Evolutionary conservation across 768 basidiomycete genomes (phyloP), one percentile per base, ranked within the genome.

Genomic region (Leccinum fibrillosum): DNA sequence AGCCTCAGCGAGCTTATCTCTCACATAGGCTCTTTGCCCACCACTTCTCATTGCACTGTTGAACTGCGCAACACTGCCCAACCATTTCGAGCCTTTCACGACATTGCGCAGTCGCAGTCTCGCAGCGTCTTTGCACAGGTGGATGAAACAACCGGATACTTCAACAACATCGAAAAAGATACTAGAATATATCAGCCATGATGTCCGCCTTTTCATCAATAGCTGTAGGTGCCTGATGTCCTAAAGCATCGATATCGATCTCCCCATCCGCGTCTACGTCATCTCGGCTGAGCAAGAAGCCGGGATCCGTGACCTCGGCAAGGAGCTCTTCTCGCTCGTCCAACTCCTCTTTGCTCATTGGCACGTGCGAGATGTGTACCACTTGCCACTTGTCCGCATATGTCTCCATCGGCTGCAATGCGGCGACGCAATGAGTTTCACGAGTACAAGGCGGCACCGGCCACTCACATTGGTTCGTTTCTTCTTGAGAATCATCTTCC

Each of bases 401-500:
- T 56, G 85, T 76, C 58, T 92, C 89, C 68, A 85, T 83, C 30
- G 76, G 78, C 88, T 91, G 67, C 11, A 26, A 21, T 19, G 25
- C 17, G 10, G n/a, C 10, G 37, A 44, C 17, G 21, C 15, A 13
- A 49, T 58, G 13, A 58, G 52, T 50, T 19, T 56, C 32, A 42
- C 21, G 17, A 25, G 47, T 58, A 49, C 12, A n/a, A 35, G n/a
- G 55, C 23, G 49, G 11, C 8, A 5, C 4, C 13, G 11, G n/a
- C 47, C 17, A 77, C 83, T 71, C 61, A 92, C 91, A 69, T 90
- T 89, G 17, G 82, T 82, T 8, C 92, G 84, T 71, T 86, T 91
- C 77, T 92, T 92, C 74, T 92, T 92, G 44, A 94, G 77, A 23
- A 83, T 78, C 86, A 92, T 92, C 74, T 92, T 93, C 49, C 91